Conservation (phyloP, 2,329 filamentous ascomycete species). For the Ploettnerulaceae sp. region DNA sequence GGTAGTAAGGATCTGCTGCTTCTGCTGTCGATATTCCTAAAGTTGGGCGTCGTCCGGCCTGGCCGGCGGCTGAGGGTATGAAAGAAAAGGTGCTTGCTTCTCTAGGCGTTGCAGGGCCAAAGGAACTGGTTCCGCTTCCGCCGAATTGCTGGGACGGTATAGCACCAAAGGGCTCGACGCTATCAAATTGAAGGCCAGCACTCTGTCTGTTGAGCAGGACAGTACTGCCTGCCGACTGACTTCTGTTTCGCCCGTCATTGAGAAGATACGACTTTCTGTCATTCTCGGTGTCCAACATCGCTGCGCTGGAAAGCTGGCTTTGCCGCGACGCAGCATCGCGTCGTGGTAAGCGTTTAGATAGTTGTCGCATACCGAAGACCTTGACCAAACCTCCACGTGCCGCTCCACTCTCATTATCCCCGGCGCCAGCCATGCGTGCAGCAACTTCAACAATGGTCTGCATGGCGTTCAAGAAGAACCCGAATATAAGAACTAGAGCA, state of each 20-base stretch:
- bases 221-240: constrained; percentile 57
- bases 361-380: constrained; percentile 85
- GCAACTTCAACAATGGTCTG: constrained; percentile 88
- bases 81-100: constrained; percentile 70
- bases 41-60: constrained; percentile 35
- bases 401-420: constrained; percentile 67
- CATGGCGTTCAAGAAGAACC: constrained; percentile 87
- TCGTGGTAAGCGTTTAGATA: constrained; percentile 67
- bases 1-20: constrained; percentile 76
- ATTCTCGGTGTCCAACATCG: constrained; percentile 69
- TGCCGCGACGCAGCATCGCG: constrained; percentile 63
- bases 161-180: constrained; percentile 39
- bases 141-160: constrained; percentile 39
- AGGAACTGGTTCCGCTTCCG: constrained; percentile 49
- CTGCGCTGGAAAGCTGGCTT: constrained; percentile 77
- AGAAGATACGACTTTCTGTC: constrained; percentile 57
- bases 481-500: constrained; percentile 77
- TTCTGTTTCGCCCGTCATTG: constrained; percentile 49
- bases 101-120: constrained; percentile 65
- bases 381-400: constrained; percentile 80
- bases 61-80: constrained; percentile 44
- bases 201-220: constrained; percentile 54
- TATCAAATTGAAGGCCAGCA: constrained; percentile 49
- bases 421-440: constrained; percentile 76
- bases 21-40: constrained; percentile 46